A percentile compares a stretch with the other conserved stretches of the same genome.
Conservation (phyloP, 176 grass and related monocot species). For the Pontederia crassipes region DNA sequence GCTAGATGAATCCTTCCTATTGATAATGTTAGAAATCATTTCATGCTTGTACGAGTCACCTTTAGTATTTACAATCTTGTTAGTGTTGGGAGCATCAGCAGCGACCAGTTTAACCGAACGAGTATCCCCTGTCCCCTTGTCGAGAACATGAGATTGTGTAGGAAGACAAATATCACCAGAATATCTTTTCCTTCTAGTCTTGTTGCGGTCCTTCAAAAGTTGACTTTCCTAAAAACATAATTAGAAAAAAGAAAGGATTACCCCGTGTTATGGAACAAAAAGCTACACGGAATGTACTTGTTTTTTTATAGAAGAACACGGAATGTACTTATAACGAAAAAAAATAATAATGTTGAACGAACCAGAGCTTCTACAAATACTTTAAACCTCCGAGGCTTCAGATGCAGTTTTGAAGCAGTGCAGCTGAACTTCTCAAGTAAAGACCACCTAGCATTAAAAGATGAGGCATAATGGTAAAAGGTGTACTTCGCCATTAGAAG, state of each 20-base stretch:
- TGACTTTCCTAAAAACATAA: slow-evolving; percentile 61
- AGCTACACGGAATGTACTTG: slow-evolving; percentile 1
- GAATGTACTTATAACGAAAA: no score
- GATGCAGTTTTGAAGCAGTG: slow-evolving; percentile 88
- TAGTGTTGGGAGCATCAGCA: slow-evolving; percentile 43
- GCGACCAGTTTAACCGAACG: slow-evolving; percentile 42
- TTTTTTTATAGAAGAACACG: no score
- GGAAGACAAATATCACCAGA: slow-evolving; percentile 45
- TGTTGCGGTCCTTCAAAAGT: slow-evolving; percentile 89
- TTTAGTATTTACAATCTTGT: slow-evolving; percentile 51
- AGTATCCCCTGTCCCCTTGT: slow-evolving; percentile 37
- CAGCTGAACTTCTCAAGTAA: slow-evolving; percentile 96
- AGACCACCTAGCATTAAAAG: slow-evolving; percentile 71
- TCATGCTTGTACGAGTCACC: slow-evolving; percentile 41
- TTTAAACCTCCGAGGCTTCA: slow-evolving; percentile 98
- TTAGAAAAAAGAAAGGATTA: slow-evolving; percentile 1
- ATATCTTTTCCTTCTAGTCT: slow-evolving; percentile 69
- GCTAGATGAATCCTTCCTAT: slow-evolving; percentile 55
- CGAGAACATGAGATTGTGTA: slow-evolving; percentile 32
- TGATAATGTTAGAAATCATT: slow-evolving; percentile 33
- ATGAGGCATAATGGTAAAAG: not conserved
- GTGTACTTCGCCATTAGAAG: no score
- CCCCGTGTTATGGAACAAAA: slow-evolving; percentile 20
- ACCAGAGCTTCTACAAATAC: slow-evolving; percentile 98
- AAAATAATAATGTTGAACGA: slow-evolving; percentile 14